A percentile compares a stretch with the other conserved stretches of the same genome.
phyloP scores from a whole-genome alignment of 148 eudicot genomes.

The Rhododendron henanense region DNA sequence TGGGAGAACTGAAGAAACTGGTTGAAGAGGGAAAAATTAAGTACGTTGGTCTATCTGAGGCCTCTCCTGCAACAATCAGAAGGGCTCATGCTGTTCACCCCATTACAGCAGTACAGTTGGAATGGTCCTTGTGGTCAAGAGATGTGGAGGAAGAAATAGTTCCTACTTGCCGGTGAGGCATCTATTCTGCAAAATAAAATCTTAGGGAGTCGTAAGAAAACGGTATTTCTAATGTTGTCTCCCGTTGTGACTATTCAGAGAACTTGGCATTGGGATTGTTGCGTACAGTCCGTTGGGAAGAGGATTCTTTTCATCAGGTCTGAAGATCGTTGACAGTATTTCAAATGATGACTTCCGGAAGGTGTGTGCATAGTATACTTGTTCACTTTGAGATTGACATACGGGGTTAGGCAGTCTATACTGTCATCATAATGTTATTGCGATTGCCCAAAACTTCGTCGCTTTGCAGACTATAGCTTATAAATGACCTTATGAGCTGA shows the following conservation, averaged over 20 bases:
- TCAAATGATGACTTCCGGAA: neutral
- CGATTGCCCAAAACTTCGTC: neutral
- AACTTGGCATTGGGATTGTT: conserved; percentile 22
- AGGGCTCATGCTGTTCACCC: conserved; percentile 22
- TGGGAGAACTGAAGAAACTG: conserved; percentile 20
- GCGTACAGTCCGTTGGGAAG: conserved; percentile 12
- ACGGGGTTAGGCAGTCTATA: neutral
- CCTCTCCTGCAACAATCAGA: conserved; percentile 17
- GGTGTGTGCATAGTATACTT: neutral
- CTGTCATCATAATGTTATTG: neutral
- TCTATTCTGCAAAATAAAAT: neutral
- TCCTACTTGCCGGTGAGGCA: conserved; percentile 17
- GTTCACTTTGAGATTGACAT: neutral
- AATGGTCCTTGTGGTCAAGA: conserved; percentile 21
- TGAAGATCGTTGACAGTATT: neutral
- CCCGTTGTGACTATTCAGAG: neutral
- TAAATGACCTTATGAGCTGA: neutral
- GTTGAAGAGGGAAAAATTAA: conserved; percentile 25
- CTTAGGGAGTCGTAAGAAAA: neutral
- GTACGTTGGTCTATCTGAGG: conserved; percentile 20
- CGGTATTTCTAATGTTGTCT: neutral
- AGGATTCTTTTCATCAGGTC: conserved; percentile 12
- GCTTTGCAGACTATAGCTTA: neutral
- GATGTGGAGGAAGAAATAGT: conserved; percentile 14
- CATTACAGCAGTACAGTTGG: conserved; percentile 14